Base-by-base conservation (phyloP, 2,329 filamentous ascomycete genomes). In the Claviceps sp. region DNA sequence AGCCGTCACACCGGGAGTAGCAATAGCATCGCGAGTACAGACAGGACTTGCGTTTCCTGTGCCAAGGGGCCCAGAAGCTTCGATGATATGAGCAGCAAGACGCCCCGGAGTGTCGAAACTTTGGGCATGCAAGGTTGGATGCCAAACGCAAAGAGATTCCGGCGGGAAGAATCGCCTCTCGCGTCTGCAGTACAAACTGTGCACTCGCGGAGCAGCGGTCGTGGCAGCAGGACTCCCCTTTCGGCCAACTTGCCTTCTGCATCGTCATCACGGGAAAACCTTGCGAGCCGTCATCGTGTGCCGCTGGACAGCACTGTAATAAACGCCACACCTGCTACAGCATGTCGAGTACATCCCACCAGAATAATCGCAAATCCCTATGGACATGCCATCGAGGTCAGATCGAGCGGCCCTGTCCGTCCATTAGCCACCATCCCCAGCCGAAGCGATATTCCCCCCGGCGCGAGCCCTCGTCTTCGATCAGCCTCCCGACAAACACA, bases 21-120 rank as follows among this genome's bases (percentile, higher is more conserved):
- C n/a, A 40, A 14, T 37, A n/a, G 40, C 52, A 16, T 30, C 47
- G 9, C 55, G 26, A 53, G 60, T 34, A 11, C 30, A 34, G 30
- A 11, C 30, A 9, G 30, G 30, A 34, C 30, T 34, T 34, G 30
- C 30, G 30, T 34, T 34, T 34, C 30, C 30, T 34, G 30, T 11
- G 9, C 30, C 30, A 34, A 34, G 30, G 30, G 9, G 30, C 30
- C 9, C 11, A 9, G 30, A 11, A 11, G 30, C 30, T 34, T n/a
- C 40, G 40, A 41, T 18, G n/a, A 41, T 9, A 18, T 18, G 16
- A 41, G 16, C 16, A 20, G 5, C 2, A 18, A 9, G 40, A 41
- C 40, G 8, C 8, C 40, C 40, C n/a, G 16, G 9, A 20, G 18
- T 20, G 18, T 18, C 41, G 41, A 18, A 22, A 22, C 9, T 13